A percentile compares a stretch with the other conserved stretches of the same genome.
Evolutionary conservation across 805 yeast genomes (phyloP).

Genomic region (Yarrowia divulgata): DNA sequence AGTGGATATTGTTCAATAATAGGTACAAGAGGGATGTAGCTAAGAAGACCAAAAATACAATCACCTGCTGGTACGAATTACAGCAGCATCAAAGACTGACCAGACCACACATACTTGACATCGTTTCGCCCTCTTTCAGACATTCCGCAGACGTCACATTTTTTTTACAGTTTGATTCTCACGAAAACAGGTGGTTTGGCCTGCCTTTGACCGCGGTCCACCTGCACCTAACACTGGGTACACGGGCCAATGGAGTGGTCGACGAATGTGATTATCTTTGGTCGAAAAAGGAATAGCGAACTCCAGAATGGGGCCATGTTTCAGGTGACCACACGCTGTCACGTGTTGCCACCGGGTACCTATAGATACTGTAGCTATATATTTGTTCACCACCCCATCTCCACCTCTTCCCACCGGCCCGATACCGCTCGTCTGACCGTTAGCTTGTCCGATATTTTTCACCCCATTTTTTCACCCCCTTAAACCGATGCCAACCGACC

Average conservation of each 20-base stretch:
- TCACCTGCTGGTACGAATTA: too few relatives aligned
- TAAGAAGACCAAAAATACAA: too few relatives aligned
- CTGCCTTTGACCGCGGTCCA: slow-evolving; percentile 8
- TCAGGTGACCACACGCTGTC: background rate
- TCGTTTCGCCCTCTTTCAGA: background rate
- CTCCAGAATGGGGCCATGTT: slow-evolving; percentile 2
- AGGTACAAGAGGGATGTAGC: too few relatives aligned
- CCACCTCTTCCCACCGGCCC: background rate
- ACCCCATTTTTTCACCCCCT: slow-evolving; percentile 2
- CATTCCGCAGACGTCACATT: slow-evolving; percentile 25
- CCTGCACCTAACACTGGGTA: slow-evolving; percentile 5
- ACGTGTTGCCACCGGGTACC: too few relatives aligned
- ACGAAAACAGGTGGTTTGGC: slow-evolving; percentile 19
- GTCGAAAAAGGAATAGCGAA: background rate
- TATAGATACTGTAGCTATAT: too few relatives aligned
- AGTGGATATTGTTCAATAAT: too few relatives aligned
- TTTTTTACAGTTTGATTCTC: slow-evolving; percentile 17
- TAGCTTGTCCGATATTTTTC: background rate
- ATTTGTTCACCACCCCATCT: background rate
- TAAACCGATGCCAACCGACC: slow-evolving; percentile 5
- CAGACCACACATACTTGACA: too few relatives aligned
- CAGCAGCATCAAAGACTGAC: too few relatives aligned
- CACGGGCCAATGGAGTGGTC: slow-evolving; percentile 26
- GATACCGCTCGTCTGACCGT: slow-evolving; percentile 14
- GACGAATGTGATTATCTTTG: slow-evolving; percentile 25